These are phyloP conservation scores for Aureobasidium sp. DNA, from an alignment of 2,329 filamentous ascomycete genomes.

Conservation along the genomic window DNA sequence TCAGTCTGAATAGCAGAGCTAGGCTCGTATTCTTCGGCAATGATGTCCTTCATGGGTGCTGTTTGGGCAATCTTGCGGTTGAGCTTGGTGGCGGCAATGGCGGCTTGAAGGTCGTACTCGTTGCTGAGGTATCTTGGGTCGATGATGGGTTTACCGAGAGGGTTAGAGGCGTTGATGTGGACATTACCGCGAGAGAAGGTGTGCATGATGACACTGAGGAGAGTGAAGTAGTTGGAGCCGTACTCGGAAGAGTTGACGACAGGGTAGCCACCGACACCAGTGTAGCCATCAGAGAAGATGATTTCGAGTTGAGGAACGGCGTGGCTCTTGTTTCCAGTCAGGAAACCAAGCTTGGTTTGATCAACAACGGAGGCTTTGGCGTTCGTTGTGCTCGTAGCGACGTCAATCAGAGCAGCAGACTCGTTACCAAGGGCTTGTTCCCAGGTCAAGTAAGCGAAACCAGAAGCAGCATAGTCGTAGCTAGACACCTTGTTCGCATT, in stretches of 20 bases:
- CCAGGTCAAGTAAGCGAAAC: slow-evolving; percentile 30
- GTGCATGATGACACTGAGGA: slow-evolving; percentile 24
- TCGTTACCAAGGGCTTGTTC: slow-evolving; percentile 28
- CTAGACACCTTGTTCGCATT: slow-evolving; percentile 16
- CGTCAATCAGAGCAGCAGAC: slow-evolving; percentile 19
- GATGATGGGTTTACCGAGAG: slow-evolving; percentile 21
- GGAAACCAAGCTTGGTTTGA: slow-evolving; percentile 12
- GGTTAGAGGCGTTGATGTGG: slow-evolving; percentile 23
- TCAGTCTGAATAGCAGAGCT: not conserved
- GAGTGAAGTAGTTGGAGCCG: slow-evolving; percentile 18
- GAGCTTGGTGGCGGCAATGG: slow-evolving; percentile 24
- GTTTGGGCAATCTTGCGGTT: slow-evolving; percentile 23
- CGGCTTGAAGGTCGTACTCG: slow-evolving; percentile 16
- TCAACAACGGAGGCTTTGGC: slow-evolving; percentile 24
- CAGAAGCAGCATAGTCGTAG: slow-evolving; percentile 17
- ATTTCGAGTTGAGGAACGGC: slow-evolving; percentile 20
- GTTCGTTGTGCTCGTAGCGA: slow-evolving; percentile 27
- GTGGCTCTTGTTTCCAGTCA: not conserved
- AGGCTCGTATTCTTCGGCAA: slow-evolving; percentile 23
- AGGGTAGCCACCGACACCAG: slow-evolving; percentile 27
- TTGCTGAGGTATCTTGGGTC: slow-evolving; percentile 26
- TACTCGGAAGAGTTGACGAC: not conserved
- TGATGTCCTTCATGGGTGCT: slow-evolving; percentile 20
- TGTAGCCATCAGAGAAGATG: slow-evolving; percentile 17
- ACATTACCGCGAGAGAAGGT: slow-evolving; percentile 23